Evolutionary conservation across 2,329 filamentous ascomycete species (phyloP), one percentile per base, ranked within the genome.

Genomic region (Whalleya microplaca): DNA sequence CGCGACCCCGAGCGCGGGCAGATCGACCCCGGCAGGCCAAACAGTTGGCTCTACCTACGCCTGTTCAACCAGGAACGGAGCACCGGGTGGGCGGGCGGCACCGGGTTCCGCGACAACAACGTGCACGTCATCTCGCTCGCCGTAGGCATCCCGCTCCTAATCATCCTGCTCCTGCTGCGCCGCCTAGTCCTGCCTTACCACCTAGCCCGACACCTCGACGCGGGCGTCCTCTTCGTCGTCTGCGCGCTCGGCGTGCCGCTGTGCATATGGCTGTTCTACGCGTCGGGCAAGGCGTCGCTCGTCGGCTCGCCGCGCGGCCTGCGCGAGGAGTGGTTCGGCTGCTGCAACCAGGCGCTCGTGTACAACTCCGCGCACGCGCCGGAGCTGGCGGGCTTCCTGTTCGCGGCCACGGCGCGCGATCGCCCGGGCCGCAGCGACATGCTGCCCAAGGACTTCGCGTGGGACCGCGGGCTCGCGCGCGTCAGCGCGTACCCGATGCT

Each of bases 401-500:
- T 63, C 58, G 49, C 48, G 3, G 63, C 64, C 16, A 61, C 66
- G 0, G 45, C 21, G 9, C 62, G 57, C 14, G 52, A 50, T 12
- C 48, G 49, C 8, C 63, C 64, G 1, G 69, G 69, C 2, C 62
- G 69, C 40, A 64, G 62, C 20, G 69, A 71, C 42, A 71, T 71
- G 69, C 64, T 71, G 20, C 67, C 66, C 10, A 69, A 69, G 55
- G 53, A 66, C 10, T 71, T 68, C 51, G 69, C 69, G 3, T 69
- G 64, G 59, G 51, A 70, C 5, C 62, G 62, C 37, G 69, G 69
- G 8, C 62, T 71, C 18, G 67, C 69, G 41, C 63, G 69, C 41
- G 41, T 71, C 2, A 71, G 68, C 27, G 69, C 68, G 12, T 71
- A 71, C 47, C 69, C 69, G 45, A 71, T 71, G 69, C 54, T 70